These are phyloP conservation scores for Arthrinium puccinioides DNA, from an alignment of 2,329 filamentous ascomycete genomes.

Conservation along the genomic window DNA sequence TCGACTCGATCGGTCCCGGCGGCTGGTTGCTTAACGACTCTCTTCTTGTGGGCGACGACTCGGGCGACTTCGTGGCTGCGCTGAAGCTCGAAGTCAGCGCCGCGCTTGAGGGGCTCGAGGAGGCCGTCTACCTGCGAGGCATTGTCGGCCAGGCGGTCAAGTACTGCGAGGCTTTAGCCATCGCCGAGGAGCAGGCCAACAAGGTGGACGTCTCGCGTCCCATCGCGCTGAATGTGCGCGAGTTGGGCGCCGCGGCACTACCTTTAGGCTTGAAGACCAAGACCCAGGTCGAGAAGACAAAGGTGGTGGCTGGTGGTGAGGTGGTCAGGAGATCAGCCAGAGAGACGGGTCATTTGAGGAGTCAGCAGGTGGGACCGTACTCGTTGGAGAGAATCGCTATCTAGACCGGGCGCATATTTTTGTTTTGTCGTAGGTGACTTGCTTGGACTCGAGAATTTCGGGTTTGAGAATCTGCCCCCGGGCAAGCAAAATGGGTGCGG, in stretches of 20 bases:
- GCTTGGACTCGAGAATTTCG: too few species aligned
- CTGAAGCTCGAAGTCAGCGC: slow-evolving; percentile 64
- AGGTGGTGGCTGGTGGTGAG: slow-evolving; percentile 64
- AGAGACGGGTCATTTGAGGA: slow-evolving; percentile 71
- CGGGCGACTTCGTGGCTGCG: slow-evolving; percentile 56
- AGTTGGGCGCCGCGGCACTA: slow-evolving; percentile 42
- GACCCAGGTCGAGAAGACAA: slow-evolving; percentile 39
- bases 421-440: too few species aligned
- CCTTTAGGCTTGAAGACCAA: slow-evolving; percentile 67
- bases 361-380: slow-evolving; percentile 75
- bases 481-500: too few species aligned
- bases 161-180: slow-evolving; percentile 40
- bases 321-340: slow-evolving; percentile 60
- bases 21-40: slow-evolving; percentile 65
- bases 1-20: slow-evolving; percentile 67
- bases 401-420: slow-evolving; percentile 32
- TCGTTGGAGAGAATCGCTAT: slow-evolving; percentile 71
- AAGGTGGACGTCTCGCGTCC: slow-evolving; percentile 31
- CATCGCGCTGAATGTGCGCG: slow-evolving; percentile 35
- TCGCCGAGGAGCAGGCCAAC: slow-evolving; percentile 9
- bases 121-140: slow-evolving; percentile 57
- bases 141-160: slow-evolving; percentile 59
- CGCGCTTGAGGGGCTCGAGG: slow-evolving; percentile 65
- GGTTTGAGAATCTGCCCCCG: too few species aligned
- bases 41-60: slow-evolving; percentile 43